A percentile compares a stretch with the other conserved stretches of the same genome.
phyloP scores from a whole-genome alignment of 306 rosid species.

The Vigna unguiculata region DNA sequence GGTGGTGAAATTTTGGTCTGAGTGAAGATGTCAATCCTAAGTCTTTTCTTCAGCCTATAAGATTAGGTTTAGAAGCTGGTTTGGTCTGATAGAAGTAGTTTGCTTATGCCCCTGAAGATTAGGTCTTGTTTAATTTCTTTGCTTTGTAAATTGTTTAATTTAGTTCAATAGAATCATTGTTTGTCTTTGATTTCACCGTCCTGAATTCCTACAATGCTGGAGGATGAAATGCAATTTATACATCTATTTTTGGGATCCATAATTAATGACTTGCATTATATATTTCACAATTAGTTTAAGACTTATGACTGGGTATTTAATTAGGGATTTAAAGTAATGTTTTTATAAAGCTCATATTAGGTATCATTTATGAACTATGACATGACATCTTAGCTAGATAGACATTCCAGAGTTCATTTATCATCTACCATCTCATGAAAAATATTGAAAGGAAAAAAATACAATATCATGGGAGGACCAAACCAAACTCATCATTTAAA shows the following conservation, averaged over 20 bases:
- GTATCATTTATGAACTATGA: no score
- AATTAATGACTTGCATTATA: neutral
- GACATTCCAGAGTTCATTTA: no score
- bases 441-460: no score
- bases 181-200: neutral
- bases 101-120: neutral
- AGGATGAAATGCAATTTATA: neutral
- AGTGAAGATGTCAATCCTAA: slow-evolving; percentile 6
- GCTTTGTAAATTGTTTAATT: neutral
- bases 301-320: no score
- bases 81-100: neutral
- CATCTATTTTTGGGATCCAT: neutral
- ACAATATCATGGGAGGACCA: no score
- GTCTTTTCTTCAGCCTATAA: slow-evolving; percentile 8
- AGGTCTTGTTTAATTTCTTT: slow-evolving; percentile 1
- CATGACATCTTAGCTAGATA: no score
- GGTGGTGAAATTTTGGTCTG: neutral
- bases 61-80: slow-evolving; percentile 26
- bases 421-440: no score
- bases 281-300: no score
- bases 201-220: neutral
- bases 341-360: no score
- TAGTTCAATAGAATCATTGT: neutral
- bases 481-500: no score
- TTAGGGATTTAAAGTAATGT: no score